phyloP scores from a whole-genome alignment of 208 protist genomes.

The Zelonia costaricensis region DNA sequence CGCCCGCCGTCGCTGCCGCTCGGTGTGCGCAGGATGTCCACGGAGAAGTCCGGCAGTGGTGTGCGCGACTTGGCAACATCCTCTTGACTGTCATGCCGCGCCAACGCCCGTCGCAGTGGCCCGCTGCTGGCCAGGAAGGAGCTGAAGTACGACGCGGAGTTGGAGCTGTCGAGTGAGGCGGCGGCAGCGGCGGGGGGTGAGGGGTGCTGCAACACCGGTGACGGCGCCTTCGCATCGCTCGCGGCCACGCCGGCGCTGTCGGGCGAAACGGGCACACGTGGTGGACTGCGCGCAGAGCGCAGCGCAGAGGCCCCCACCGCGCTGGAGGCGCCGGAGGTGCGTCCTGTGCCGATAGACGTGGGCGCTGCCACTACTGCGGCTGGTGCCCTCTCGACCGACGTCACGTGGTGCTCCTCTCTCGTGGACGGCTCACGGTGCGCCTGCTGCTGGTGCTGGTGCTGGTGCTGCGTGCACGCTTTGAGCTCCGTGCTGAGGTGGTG shows the following conservation, averaged over 20 bases:
- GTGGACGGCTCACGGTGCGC: no score
- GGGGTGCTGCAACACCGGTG: not conserved
- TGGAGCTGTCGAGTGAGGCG: not conserved
- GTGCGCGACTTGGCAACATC: not conserved
- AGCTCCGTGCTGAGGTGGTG: not conserved
- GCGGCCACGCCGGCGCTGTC: not conserved
- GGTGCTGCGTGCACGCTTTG: not conserved
- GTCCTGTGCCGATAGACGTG: no score
- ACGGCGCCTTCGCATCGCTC: not conserved
- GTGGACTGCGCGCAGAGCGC: no score
- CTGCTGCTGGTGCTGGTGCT: no score
- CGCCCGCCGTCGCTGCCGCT: constrained; percentile 5
- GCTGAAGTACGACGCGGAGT: not conserved
- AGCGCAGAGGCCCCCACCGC: no score
- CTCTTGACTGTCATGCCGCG: not conserved
- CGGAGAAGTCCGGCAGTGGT: constrained; percentile 22
- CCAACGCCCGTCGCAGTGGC: no score
- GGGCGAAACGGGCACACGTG: no score
- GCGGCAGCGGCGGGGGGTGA: not conserved
- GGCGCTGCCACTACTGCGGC: no score
- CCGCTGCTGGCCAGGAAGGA: not conserved
- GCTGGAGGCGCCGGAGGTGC: no score
- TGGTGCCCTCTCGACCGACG: no score
- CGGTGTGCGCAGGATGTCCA: constrained; percentile 24
- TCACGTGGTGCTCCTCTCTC: no score